Conservation (phyloP, 169 alveolate species). For the Pseudocohnilembus persalinus region DNA sequence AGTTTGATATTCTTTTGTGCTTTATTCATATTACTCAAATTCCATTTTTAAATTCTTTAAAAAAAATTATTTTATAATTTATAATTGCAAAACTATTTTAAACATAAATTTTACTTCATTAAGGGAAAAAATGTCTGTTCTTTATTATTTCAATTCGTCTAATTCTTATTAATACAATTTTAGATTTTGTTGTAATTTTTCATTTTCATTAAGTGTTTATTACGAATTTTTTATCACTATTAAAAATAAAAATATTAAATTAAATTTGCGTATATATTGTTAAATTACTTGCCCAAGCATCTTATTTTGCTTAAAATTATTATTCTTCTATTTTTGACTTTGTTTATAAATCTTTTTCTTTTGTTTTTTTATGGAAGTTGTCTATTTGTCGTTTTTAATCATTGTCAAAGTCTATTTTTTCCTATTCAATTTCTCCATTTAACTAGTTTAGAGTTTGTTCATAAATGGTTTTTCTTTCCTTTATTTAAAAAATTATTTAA, state of each 20-base stretch:
- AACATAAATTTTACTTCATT: constrained; percentile 10
- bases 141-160: constrained; percentile 12
- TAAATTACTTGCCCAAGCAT: constrained; percentile 11
- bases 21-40: constrained; percentile 12
- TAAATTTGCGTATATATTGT: too few species aligned
- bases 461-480: constrained; percentile 25
- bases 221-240: constrained; percentile 25
- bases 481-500: too few species aligned
- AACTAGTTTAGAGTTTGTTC: constrained; percentile 3
- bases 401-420: constrained; percentile 26
- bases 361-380: constrained; percentile 22
- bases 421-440: constrained; percentile 5
- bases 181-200: constrained; percentile 21
- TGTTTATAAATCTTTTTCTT: constrained; percentile 22
- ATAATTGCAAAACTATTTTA: too few species aligned
- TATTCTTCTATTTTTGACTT: constrained; percentile 30
- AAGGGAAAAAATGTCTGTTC: not conserved
- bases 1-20: constrained; percentile 20
- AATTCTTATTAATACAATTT: constrained; percentile 6
- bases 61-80: too few species aligned
- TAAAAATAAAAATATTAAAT: too few species aligned
- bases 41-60: not conserved
- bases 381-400: constrained; percentile 9
- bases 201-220: constrained; percentile 27
- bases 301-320: constrained; percentile 13